A percentile compares a stretch with the other conserved stretches of the same genome.
Evolutionary conservation across 352 stramenopile genomes (phyloP).

Genomic region (Achlya hypogyna): DNA sequence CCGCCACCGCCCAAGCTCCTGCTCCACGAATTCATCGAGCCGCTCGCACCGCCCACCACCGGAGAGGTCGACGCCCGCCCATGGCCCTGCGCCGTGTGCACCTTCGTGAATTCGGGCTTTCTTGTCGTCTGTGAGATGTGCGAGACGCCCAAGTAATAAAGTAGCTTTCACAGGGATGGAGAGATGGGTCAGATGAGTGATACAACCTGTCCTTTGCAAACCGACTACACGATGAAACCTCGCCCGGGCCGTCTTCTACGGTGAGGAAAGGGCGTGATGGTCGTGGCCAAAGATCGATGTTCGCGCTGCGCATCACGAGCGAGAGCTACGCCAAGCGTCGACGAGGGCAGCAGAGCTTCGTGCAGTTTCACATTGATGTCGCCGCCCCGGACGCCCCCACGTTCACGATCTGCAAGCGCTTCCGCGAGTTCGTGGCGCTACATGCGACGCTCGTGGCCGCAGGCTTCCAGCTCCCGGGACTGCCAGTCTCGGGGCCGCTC

Average conservation of each 20-base stretch:
- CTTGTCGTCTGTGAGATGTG: constrained; percentile 15
- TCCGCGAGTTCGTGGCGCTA: not conserved
- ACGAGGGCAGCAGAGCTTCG: not conserved
- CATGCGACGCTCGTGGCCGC: not conserved
- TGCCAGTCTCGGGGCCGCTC: not conserved
- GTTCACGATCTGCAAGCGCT: not conserved
- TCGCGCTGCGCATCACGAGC: not conserved
- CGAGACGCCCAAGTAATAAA: not conserved
- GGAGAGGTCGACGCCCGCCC: not conserved
- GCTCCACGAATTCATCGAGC: not conserved
- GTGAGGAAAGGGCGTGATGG: not conserved
- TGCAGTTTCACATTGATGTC: not conserved
- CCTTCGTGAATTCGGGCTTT: constrained; percentile 16
- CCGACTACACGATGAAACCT: too few relatives aligned
- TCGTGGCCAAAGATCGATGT: not conserved
- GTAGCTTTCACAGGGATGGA: too few relatives aligned
- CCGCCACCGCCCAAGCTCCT: not conserved
- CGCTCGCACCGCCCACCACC: not conserved
- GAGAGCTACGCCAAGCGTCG: not conserved
- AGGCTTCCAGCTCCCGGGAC: not conserved
- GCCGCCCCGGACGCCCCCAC: not conserved
- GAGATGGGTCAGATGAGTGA: too few relatives aligned
- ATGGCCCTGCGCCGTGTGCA: constrained; percentile 6
- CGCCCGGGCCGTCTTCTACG: not conserved
- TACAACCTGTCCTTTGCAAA: too few relatives aligned